Evolutionary conservation across 2,329 filamentous ascomycete species (phyloP).

Genomic region (Colletotrichum salicis): DNA sequence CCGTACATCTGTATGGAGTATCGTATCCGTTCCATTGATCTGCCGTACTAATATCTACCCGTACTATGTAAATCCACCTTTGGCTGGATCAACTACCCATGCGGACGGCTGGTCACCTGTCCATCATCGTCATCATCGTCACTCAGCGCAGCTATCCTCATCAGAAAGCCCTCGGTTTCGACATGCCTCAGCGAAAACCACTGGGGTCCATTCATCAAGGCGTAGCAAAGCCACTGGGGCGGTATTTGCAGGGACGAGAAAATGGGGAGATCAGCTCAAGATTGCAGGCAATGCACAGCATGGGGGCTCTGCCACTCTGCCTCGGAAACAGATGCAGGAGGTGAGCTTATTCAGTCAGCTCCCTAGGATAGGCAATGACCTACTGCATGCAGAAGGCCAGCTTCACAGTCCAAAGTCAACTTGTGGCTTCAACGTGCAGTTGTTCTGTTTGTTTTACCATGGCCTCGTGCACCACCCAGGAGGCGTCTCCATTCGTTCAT

Average conservation of each 20-base stretch:
- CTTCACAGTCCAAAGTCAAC: neutral
- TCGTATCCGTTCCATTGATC: neutral
- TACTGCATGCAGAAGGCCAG: conserved; percentile 11
- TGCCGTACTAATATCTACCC: neutral
- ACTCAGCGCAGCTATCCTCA: conserved; percentile 15
- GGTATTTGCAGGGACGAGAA: conserved; percentile 15
- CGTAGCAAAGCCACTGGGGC: conserved; percentile 17
- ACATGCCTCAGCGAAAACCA: conserved; percentile 22
- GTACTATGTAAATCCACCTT: neutral
- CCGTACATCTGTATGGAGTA: no score
- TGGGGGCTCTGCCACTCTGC: neutral
- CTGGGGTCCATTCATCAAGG: conserved; percentile 4
- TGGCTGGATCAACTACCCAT: neutral
- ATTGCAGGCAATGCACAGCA: neutral
- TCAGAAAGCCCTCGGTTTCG: conserved; percentile 28
- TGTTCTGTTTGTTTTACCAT: conserved; percentile 31
- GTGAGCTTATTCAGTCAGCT: neutral
- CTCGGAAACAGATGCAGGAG: conserved; percentile 1
- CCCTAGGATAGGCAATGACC: neutral
- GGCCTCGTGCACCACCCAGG: conserved; percentile 25
- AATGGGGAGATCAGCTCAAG: conserved; percentile 5
- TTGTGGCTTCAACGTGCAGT: neutral
- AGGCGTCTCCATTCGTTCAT: conserved; percentile 11
- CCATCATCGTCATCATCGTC: conserved; percentile 11
- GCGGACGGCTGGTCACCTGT: neutral